Conservation (phyloP, 768 basidiomycete species). For the Cytidiella melzeri region DNA sequence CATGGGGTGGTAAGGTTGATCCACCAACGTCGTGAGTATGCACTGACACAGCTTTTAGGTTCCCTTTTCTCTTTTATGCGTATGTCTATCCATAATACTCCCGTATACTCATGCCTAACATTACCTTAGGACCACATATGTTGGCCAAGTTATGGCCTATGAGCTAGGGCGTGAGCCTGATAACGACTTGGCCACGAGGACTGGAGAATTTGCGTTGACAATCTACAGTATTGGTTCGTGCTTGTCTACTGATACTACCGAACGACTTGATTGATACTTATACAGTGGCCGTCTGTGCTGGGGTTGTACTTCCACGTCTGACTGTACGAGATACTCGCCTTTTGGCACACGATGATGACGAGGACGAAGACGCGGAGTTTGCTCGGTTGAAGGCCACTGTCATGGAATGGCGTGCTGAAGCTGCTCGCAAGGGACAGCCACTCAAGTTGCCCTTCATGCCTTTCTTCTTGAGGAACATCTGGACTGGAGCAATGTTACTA, state of each 20-base stretch:
- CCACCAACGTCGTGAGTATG: too few relatives aligned
- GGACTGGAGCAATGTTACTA: constrained; percentile 81
- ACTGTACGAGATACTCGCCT: constrained; percentile 77
- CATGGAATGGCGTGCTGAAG: constrained; percentile 79
- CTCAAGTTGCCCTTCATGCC: constrained; percentile 83
- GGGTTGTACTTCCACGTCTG: constrained; percentile 74
- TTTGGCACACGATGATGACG: constrained; percentile 62
- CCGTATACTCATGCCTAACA: background rate
- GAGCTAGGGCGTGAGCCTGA: constrained; percentile 72
- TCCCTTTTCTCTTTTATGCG: constrained; percentile 94
- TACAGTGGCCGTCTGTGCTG: constrained; percentile 80
- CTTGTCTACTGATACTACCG: background rate
- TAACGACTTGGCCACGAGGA: constrained; percentile 75
- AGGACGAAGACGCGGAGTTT: constrained; percentile 71
- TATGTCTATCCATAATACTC: constrained; percentile 33
- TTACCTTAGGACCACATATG: constrained; percentile 71
- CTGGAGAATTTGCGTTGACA: constrained; percentile 84
- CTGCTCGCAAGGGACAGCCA: constrained; percentile 65
- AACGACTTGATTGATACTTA: constrained; percentile 9
- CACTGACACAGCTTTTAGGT: too few relatives aligned
- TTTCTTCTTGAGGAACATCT: constrained; percentile 87
- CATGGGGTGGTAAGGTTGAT: constrained; percentile 88
- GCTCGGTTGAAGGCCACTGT: constrained; percentile 66
- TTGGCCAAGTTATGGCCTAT: constrained; percentile 90
- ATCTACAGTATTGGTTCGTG: constrained; percentile 80